These are phyloP conservation scores for Stagonosporopsis cucurbitacearum DNA, from an alignment of 2,329 filamentous ascomycete genomes.

Conservation along the genomic window DNA sequence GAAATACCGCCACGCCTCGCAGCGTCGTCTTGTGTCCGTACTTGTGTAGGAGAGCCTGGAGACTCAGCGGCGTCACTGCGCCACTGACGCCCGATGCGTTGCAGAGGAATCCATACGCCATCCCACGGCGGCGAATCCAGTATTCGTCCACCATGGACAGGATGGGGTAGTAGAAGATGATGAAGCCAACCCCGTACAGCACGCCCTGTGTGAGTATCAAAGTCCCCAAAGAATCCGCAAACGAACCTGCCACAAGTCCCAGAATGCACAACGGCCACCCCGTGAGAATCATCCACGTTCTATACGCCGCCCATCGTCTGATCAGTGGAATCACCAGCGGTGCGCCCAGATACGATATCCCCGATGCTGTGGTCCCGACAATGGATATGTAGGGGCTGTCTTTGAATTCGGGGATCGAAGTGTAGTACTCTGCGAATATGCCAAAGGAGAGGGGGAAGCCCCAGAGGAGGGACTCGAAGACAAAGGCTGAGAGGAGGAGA, in stretches of 20 bases:
- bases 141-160: constrained; percentile 58
- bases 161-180: constrained; percentile 56
- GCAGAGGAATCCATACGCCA: constrained; percentile 58
- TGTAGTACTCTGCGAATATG: constrained; percentile 34
- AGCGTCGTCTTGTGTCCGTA: constrained; percentile 52
- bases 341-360: constrained; percentile 53
- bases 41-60: constrained; percentile 46
- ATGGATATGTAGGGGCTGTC: constrained; percentile 21
- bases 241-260: constrained; percentile 43
- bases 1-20: constrained; percentile 46
- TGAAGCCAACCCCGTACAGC: constrained; percentile 52
- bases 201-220: constrained; percentile 48
- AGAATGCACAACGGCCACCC: constrained; percentile 43
- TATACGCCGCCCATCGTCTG: constrained; percentile 37
- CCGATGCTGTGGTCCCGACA: constrained; percentile 36
- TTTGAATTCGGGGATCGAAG: constrained; percentile 16
- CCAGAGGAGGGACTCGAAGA: constrained; percentile 58
- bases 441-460: constrained; percentile 33
- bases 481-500: constrained; percentile 57
- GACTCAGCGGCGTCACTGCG: constrained; percentile 50
- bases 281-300: constrained; percentile 36
- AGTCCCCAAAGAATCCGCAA: constrained; percentile 36
- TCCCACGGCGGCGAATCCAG: constrained; percentile 58
- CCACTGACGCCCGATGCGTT: constrained; percentile 52
- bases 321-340: constrained; percentile 47